Base-by-base conservation (phyloP, 805 yeast species). In the Blastobotrys parvus region DNA sequence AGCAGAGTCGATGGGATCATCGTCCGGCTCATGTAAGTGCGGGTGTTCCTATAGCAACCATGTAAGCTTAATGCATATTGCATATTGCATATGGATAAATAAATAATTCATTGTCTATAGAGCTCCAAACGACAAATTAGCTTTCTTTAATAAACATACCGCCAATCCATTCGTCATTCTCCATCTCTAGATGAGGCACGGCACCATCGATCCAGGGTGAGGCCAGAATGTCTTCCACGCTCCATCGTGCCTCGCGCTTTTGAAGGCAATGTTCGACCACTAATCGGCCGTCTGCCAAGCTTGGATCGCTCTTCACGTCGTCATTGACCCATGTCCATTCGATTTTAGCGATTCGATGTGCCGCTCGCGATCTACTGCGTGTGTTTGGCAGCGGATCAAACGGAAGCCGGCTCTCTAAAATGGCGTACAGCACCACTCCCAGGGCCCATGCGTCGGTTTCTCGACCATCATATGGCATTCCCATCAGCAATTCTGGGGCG, bases 401-500 rank as follows among this genome's bases (percentile, higher is more conserved):
- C 3, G 99, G 99, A 38, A 92, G 67, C 44, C 96, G 61, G 34
- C 86, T 80, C 55, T 92, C 98, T 54, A 92, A 61, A 21, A 90
- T 64, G 1, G 94, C 77, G 56, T 88, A 92, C 1, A 89, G 63
- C n/a, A 89, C 67, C 2, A 92, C 97, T 2, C 98, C 98, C 7
- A 89, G 61, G 1, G 97, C 86, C 99, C 99, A 92, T 16, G 89
- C 70, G 60, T 92, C 99, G 39, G 92, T 82, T 50, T 85, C 78
- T 41, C 83, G 74, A 10, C 99, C 99, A 55, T 90, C 90, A 57
- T 92, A 92, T 4, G 87, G 82, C 44, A 85, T 70, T 1, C 97
- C 97, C 77, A 92, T 76, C 31, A 92, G 66, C 19, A 92, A 64
- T 57, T 92, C 99, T 0, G 98, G 99, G 0, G 96, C 82, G 4